Base-by-base conservation (phyloP, 1,139 yeast species). In the Protomyces arabidopsidicola region DNA sequence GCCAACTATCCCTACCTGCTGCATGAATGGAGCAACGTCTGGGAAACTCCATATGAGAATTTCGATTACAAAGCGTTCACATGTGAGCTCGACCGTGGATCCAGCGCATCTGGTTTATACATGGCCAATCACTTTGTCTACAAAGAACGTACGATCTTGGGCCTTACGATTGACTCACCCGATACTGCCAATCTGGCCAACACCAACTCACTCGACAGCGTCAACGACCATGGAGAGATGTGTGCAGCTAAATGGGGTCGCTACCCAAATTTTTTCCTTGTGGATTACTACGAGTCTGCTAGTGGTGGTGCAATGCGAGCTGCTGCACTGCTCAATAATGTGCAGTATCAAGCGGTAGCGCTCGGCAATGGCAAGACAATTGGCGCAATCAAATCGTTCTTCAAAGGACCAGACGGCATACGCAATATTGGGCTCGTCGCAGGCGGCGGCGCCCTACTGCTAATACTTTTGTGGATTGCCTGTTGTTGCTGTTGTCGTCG, bases 41-140 rank as follows among this genome's bases (percentile, higher is more conserved):
- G 58, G 54, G 63, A 60, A 45, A 60, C 63, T 10, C 54, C 63
- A 6, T 60, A 58, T 22, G 56, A 58, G 10, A 58, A 58, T 20
- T 31, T 51, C 12, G 35, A 58, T 24, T 52, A 52, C 18, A 52
- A 27, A 24, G 52, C 51, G 45, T 58, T 58, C 38, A 58, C 56
- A 3, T 58, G 62, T 42, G 62, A 27, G 14, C 53, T 58, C 52
- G 56, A 58, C 35, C 55, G 62, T 42, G 62, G 62, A 20, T 27
- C 56, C 6, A 22, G 56, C 9, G 52, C 62, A n/a, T 51, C 45
- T 16, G 34, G n/a, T 2, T 22, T 58, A 34, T 58, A 58, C 45
- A 31, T 58, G 62, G 62, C 56, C 51, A 58, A 58, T 27, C 62
- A 58, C 45, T 58, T 58, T 34, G 62, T 52, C 22, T 58, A 58